A percentile compares a stretch with the other conserved stretches of the same genome.
phyloP scores from a whole-genome alignment of 2,329 filamentous ascomycete species.

The Nothomitra cinnamomea region DNA sequence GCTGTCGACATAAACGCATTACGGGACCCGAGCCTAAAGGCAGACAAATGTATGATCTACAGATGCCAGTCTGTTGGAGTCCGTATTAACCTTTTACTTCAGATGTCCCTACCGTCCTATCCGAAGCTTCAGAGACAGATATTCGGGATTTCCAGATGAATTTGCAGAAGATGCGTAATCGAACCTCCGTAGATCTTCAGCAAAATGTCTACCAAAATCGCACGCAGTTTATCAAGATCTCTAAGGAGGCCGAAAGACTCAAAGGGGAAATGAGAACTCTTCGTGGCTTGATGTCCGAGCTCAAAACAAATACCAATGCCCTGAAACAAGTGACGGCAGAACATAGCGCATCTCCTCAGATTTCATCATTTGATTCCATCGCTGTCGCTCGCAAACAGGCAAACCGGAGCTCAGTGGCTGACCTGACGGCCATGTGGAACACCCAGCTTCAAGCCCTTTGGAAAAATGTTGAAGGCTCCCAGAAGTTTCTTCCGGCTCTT shows the following conservation, averaged over 20 bases:
- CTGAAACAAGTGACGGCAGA: constrained; percentile 35
- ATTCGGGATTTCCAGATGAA: constrained; percentile 67
- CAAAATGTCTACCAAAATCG: constrained; percentile 95
- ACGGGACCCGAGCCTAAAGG: constrained; percentile 58
- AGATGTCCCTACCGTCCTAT: constrained; percentile 53
- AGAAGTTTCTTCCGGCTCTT: constrained; percentile 85
- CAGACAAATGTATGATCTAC: constrained; percentile 54
- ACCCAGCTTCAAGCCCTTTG: constrained; percentile 63
- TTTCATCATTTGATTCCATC: constrained; percentile 32
- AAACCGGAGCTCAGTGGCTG: constrained; percentile 78
- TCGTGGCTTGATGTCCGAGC: constrained; percentile 77
- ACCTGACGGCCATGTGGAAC: constrained; percentile 51
- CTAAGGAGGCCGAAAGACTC: constrained; percentile 94
- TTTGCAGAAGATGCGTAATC: constrained; percentile 58
- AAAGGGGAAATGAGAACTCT: constrained; percentile 91
- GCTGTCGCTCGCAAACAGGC: constrained; percentile 37
- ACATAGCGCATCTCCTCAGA: constrained; percentile 23
- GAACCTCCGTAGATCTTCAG: constrained; percentile 70
- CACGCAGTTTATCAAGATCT: constrained; percentile 97
- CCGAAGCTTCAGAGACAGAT: constrained; percentile 74
- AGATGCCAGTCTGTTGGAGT: not conserved
- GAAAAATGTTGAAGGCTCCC: constrained; percentile 94
- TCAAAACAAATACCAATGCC: constrained; percentile 61
- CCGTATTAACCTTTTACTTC: not conserved
- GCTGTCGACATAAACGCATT: constrained; percentile 61